phyloP scores from a whole-genome alignment of 306 rosid species.

The Pterocarpus santalinus region DNA sequence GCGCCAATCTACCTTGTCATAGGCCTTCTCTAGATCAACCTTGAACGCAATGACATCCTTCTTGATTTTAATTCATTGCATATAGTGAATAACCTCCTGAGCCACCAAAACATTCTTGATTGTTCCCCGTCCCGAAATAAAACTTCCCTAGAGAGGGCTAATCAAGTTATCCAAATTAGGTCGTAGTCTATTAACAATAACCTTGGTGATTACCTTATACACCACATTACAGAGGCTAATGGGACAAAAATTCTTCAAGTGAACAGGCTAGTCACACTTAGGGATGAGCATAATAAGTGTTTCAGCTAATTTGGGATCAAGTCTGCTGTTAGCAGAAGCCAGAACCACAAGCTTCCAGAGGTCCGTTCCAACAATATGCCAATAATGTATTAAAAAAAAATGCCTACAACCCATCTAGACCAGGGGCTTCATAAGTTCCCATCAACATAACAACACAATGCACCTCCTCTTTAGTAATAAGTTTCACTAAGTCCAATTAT shows the following conservation, averaged over 20 bases:
- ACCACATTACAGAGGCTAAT: not conserved
- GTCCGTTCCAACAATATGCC: not conserved
- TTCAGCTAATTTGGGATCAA: not conserved
- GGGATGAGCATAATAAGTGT: not conserved
- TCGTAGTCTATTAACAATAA: not conserved
- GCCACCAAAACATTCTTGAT: not conserved
- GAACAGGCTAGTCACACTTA: not conserved
- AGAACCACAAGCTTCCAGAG: not conserved
- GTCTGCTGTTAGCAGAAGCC: rapidly evolving
- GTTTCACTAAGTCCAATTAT: too few species aligned
- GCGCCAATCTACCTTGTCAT: not conserved
- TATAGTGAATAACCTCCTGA: not conserved
- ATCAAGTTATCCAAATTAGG: not conserved
- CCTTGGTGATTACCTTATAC: not conserved
- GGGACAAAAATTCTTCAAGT: not conserved
- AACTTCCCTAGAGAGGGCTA: not conserved
- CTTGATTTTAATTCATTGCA: not conserved
- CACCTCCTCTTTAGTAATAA: too few species aligned
- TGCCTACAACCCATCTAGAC: too few species aligned
- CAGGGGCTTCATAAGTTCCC: too few species aligned
- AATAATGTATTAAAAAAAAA: not conserved
- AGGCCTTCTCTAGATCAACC: not conserved
- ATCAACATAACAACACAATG: too few species aligned
- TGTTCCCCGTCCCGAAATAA: not conserved
- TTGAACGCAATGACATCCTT: not conserved